Percentiles rank a stretch among this genome's conserved stretches.
Evolutionary conservation across 2,329 filamentous ascomycete species (phyloP).

Genomic region (Aspergillus brasiliensis): DNA sequence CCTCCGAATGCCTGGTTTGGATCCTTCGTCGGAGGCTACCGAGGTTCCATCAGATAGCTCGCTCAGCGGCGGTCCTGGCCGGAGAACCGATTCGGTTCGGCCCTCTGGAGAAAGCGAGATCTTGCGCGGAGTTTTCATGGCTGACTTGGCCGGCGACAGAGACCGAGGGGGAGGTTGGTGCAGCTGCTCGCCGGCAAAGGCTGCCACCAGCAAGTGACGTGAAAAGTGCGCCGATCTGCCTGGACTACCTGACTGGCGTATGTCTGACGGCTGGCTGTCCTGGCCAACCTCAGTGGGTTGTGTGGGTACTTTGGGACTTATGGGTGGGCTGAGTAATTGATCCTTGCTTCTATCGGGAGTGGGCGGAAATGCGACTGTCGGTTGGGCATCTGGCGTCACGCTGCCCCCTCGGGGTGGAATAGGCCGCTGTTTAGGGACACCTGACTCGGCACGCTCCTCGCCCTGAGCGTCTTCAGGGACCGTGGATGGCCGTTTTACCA

Average conservation of each 20-base stretch:
- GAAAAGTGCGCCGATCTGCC: constrained; percentile 61
- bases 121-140: constrained; percentile 59
- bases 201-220: constrained; percentile 51
- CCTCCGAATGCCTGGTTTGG: constrained; percentile 49
- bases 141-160: constrained; percentile 64
- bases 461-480: constrained; percentile 47
- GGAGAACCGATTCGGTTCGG: constrained; percentile 22
- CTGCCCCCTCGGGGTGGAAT: not conserved
- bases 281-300: constrained; percentile 18
- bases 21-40: constrained; percentile 47
- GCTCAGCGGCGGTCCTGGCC: constrained; percentile 45
- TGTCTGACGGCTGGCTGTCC: constrained; percentile 21
- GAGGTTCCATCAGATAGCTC: constrained; percentile 62
- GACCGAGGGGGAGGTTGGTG: constrained; percentile 63
- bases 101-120: constrained; percentile 41
- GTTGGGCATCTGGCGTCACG: constrained; percentile 11
- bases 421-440: not conserved
- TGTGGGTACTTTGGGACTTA: constrained; percentile 25
- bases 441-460: constrained; percentile 35
- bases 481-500: constrained; percentile 41
- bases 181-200: constrained; percentile 46
- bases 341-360: constrained; percentile 16
- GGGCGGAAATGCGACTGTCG: constrained; percentile 11
- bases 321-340: constrained; percentile 15
- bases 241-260: constrained; percentile 51